These are phyloP conservation scores for Saitozyma podzolica DNA, from an alignment of 768 basidiomycete genomes.

Conservation along the genomic window DNA sequence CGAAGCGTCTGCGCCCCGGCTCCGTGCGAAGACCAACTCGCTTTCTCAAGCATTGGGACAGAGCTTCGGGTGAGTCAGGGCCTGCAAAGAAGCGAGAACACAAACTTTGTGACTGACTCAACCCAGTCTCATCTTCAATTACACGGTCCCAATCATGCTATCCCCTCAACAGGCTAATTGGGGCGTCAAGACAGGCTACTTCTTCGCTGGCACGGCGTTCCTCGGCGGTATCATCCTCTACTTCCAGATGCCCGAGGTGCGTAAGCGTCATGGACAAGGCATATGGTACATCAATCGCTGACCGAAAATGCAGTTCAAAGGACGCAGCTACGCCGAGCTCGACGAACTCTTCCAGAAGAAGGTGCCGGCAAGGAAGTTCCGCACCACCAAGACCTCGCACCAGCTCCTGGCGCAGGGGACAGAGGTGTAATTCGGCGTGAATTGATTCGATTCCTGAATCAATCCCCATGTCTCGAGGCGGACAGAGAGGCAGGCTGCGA, in stretches of 20 bases:
- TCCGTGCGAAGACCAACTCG: conserved; percentile 32
- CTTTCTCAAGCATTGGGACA: conserved; percentile 8
- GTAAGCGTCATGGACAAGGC: not conserved
- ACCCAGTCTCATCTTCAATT: conserved; percentile 17
- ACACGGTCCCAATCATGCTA: conserved; percentile 30
- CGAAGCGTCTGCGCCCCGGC: conserved; percentile 18
- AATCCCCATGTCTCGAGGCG: no score
- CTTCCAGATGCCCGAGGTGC: conserved; percentile 19
- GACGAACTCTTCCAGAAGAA: conserved; percentile 40
- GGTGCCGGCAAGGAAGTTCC: conserved; percentile 35
- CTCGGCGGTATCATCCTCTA: conserved; percentile 8
- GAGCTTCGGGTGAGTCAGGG: not conserved
- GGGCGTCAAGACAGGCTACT: conserved; percentile 21
- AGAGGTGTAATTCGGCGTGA: no score
- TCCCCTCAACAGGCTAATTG: conserved; percentile 8
- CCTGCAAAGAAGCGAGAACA: conserved; percentile 3
- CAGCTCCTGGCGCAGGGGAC: conserved; percentile 3
- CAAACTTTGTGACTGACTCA: not conserved
- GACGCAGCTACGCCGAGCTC: conserved; percentile 27
- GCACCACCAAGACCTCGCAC: conserved; percentile 12
- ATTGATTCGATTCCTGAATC: no score
- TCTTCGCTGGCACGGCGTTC: conserved; percentile 10
- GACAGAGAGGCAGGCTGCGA: no score
- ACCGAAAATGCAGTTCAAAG: conserved; percentile 6
- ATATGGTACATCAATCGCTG: no score